Percentiles rank a stretch among this genome's conserved stretches.
Evolutionary conservation across 768 basidiomycete species (phyloP).

Genomic region (Cystoderma amianthinum): DNA sequence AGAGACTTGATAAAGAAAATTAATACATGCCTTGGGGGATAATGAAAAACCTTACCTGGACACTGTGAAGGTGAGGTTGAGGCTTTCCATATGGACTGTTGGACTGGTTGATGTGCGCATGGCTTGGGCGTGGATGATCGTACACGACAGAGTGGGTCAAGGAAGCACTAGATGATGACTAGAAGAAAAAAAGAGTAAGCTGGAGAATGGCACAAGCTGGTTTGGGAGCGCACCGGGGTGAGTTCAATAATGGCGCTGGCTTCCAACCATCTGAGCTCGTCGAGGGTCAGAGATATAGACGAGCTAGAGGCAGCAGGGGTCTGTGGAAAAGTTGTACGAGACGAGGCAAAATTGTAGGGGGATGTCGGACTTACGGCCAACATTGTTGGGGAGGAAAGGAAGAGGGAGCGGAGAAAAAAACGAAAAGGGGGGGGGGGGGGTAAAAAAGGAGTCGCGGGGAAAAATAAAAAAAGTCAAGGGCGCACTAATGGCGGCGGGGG

Average conservation of each 20-base stretch:
- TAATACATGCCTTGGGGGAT: too few species aligned
- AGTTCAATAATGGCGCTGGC: slow-evolving; percentile 20
- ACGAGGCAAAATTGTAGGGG: background rate
- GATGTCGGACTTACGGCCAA: slow-evolving; percentile 9
- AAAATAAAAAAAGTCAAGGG: slow-evolving; percentile 11
- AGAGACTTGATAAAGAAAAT: too few species aligned
- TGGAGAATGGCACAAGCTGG: too few species aligned
- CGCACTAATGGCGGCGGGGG: slow-evolving; percentile 6
- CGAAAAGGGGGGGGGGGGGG: slow-evolving; percentile 6
- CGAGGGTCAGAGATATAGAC: slow-evolving; percentile 28
- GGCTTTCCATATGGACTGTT: background rate
- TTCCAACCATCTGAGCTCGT: slow-evolving; percentile 44
- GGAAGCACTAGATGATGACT: background rate
- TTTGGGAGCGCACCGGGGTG: slow-evolving; percentile 1
- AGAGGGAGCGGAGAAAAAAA: slow-evolving; percentile 7
- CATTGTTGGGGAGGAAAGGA: slow-evolving; percentile 11
- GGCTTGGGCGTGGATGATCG: too few species aligned
- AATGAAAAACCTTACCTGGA: background rate
- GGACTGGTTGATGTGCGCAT: too few species aligned
- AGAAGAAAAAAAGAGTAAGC: background rate
- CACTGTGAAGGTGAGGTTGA: background rate
- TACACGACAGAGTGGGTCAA: background rate
- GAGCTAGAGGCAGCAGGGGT: slow-evolving; percentile 21
- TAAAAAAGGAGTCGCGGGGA: slow-evolving; percentile 9
- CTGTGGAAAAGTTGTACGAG: slow-evolving; percentile 8